phyloP scores from a whole-genome alignment of 345 rosid genomes.

The Boechera stricta region DNA sequence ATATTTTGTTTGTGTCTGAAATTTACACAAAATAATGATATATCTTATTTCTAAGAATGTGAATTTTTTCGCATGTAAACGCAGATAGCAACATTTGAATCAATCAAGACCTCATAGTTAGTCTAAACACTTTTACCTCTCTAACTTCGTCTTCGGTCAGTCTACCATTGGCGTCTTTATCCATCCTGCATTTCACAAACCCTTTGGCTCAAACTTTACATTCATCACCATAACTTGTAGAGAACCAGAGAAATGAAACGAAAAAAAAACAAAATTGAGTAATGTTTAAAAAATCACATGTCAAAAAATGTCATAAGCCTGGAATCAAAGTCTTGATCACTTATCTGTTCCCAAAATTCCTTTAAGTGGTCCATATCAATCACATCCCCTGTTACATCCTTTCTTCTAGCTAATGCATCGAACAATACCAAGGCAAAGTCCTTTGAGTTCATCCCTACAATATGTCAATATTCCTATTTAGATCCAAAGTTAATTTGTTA shows the following conservation, averaged over 20 bases:
- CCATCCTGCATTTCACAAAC: constrained; percentile 57
- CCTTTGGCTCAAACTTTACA: constrained; percentile 9
- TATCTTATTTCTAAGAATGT: no score
- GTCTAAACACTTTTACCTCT: constrained; percentile 48
- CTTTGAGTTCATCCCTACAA: constrained; percentile 68
- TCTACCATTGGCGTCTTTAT: constrained; percentile 74
- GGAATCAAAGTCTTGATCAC: constrained; percentile 66
- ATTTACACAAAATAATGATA: background rate
- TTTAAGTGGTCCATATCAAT: constrained; percentile 47
- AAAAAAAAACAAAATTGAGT: background rate
- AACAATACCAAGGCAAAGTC: constrained; percentile 69
- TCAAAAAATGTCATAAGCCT: constrained; percentile 75
- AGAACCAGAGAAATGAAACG: background rate
- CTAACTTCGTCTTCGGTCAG: constrained; percentile 65
- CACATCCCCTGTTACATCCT: constrained; percentile 50
- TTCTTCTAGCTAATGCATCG: constrained; percentile 62
- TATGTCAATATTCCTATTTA: background rate
- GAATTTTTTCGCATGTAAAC: no score
- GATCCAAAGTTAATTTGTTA: background rate
- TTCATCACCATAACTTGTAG: background rate
- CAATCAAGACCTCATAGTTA: constrained; percentile 1
- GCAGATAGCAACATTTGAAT: background rate
- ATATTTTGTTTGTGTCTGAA: background rate
- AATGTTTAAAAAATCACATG: constrained; percentile 47
- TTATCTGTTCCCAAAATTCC: constrained; percentile 78